Conservation (phyloP, 2,329 filamentous ascomycete species). For the Aspergillus spinulosporus region DNA sequence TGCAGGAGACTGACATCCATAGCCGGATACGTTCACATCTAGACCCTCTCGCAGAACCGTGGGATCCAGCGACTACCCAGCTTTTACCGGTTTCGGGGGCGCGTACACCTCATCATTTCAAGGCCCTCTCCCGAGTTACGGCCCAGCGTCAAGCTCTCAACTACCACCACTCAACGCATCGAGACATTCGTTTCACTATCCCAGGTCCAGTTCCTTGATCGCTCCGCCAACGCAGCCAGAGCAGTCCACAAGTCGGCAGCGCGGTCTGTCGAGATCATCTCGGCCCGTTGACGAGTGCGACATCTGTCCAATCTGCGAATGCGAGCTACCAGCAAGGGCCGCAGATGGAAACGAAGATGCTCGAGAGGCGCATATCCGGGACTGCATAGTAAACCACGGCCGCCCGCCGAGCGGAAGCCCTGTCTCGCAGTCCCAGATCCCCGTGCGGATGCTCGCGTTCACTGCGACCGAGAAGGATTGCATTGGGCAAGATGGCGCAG, state of each 20-base stretch:
- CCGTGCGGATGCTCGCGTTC: conserved; percentile 49
- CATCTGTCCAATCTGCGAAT: conserved; percentile 50
- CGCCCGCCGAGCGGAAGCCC: conserved; percentile 23
- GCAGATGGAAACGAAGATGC: conserved; percentile 40
- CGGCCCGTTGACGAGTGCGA: conserved; percentile 43
- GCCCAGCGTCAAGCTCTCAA: conserved; percentile 17
- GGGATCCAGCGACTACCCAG: conserved; percentile 27
- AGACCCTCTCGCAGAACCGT: conserved; percentile 30
- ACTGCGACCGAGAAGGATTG: conserved; percentile 65
- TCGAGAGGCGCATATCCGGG: conserved; percentile 48
- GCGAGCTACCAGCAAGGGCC: conserved; percentile 40
- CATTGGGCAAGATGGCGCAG: conserved; percentile 52
- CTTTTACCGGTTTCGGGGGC: conserved; percentile 20
- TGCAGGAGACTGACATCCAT: conserved; percentile 6
- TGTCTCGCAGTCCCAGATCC: conserved; percentile 25
- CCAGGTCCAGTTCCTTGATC: conserved; percentile 4
- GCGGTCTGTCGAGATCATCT: conserved; percentile 13
- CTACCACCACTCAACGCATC: conserved; percentile 6
- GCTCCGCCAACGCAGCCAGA: conserved; percentile 7
- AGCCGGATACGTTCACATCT: conserved; percentile 19
- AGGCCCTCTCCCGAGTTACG: conserved; percentile 21
- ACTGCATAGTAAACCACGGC: conserved; percentile 44
- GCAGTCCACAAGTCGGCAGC: conserved; percentile 9
- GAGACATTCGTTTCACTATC: conserved; percentile 16
- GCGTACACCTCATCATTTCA: conserved; percentile 18